Conservation (phyloP, 352 stramenopile species). For the Albugo laibachii region DNA sequence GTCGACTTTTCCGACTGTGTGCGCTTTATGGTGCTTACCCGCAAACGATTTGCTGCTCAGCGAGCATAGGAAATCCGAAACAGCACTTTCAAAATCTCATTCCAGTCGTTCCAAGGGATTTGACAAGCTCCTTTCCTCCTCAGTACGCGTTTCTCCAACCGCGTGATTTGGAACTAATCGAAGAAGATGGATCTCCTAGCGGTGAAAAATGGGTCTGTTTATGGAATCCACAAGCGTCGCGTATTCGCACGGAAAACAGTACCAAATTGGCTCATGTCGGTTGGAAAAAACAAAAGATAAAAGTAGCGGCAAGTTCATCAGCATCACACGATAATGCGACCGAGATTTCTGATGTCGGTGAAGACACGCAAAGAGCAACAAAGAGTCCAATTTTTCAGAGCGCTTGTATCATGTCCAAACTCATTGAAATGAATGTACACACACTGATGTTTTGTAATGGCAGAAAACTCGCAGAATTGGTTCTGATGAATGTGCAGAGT, state of each 20-base stretch:
- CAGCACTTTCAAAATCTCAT: conserved; percentile 85
- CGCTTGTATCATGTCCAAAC: conserved; percentile 77
- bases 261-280: background rate
- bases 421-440: conserved; percentile 78
- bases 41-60: conserved; percentile 90
- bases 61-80: conserved; percentile 87
- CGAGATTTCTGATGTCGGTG: too few species aligned
- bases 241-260: conserved; percentile 12
- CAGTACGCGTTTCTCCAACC: conserved; percentile 24
- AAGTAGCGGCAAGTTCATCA: background rate
- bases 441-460: conserved; percentile 92
- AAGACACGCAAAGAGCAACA: conserved; percentile 6
- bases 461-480: conserved; percentile 85
- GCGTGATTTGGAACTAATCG: conserved; percentile 43
- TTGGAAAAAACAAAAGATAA: conserved; percentile 9
- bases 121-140: background rate
- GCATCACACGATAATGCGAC: conserved; percentile 4
- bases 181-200: conserved; percentile 79
- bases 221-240: conserved; percentile 79
- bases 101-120: conserved; percentile 21
- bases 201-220: conserved; percentile 87
- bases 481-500: conserved; percentile 73
- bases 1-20: conserved; percentile 77
- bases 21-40: conserved; percentile 57
- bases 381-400: conserved; percentile 79